Conservation (phyloP, 2,329 filamentous ascomycete genomes). For the Xylariaceae sp. region DNA sequence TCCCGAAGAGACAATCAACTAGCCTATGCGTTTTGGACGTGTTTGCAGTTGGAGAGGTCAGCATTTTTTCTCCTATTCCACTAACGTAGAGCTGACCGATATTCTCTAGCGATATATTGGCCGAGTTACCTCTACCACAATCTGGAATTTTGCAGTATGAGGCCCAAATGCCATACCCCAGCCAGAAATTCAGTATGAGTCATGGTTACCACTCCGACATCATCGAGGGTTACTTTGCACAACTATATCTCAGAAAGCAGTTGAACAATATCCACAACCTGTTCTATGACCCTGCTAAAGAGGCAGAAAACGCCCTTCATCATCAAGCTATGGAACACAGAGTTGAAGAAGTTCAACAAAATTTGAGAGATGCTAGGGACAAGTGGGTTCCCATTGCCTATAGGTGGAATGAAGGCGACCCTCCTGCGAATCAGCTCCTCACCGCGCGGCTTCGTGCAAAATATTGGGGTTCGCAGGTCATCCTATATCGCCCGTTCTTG, state of each 20-base stretch:
- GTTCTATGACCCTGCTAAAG: conserved; percentile 46
- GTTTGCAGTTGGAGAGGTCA: conserved; percentile 85
- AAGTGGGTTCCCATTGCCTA: conserved; percentile 51
- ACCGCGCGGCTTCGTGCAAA: conserved; percentile 84
- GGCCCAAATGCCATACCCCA: conserved; percentile 65
- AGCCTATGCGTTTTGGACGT: conserved; percentile 86
- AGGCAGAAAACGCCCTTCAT: conserved; percentile 20
- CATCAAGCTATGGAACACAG: conserved; percentile 33
- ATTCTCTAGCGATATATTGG: conserved; percentile 74
- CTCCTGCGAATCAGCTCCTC: conserved; percentile 73
- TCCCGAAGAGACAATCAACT: conserved; percentile 60
- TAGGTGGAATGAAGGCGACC: conserved; percentile 63
- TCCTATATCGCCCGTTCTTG: conserved; percentile 79
- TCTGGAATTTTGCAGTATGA: conserved; percentile 62
- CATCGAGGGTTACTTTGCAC: conserved; percentile 59
- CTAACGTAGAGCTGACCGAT: conserved; percentile 15
- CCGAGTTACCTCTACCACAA: conserved; percentile 69
- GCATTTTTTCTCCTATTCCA: not conserved
- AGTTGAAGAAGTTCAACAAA: conserved; percentile 46
- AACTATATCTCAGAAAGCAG: conserved; percentile 63
- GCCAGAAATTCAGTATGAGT: conserved; percentile 44
- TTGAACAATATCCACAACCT: conserved; percentile 61
- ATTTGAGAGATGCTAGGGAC: conserved; percentile 41
- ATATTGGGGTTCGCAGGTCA: conserved; percentile 88
- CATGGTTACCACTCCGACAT: conserved; percentile 48